Conservation (phyloP, 1,139 yeast species). For the Nematodospora anomalae region DNA sequence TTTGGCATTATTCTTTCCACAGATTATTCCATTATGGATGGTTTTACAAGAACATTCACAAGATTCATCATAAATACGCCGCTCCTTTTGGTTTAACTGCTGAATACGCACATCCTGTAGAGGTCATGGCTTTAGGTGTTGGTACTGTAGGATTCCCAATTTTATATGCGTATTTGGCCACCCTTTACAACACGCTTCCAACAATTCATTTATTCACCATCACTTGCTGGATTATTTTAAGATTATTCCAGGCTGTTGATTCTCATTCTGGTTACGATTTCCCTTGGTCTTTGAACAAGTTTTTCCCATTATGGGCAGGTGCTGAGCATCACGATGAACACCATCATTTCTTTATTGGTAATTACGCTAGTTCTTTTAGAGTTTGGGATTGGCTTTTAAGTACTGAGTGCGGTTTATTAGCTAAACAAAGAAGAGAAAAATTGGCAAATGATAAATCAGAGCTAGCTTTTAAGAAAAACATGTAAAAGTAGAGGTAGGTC, state of each 20-base stretch:
- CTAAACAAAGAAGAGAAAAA: slow-evolving; percentile 59
- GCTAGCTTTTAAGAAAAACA: slow-evolving; percentile 4
- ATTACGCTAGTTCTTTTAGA: slow-evolving; percentile 89
- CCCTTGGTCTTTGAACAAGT: slow-evolving; percentile 92
- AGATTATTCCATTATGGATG: slow-evolving; percentile 82
- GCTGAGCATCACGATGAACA: slow-evolving; percentile 98
- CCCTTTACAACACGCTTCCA: slow-evolving; percentile 44
- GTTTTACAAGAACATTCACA: slow-evolving; percentile 87
- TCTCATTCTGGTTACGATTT: slow-evolving; percentile 97
- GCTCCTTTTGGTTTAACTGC: slow-evolving; percentile 97
- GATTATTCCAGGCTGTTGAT: slow-evolving; percentile 93
- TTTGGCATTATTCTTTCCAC: slow-evolving; percentile 97
- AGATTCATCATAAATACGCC: slow-evolving; percentile 94
- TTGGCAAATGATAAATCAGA: slow-evolving; percentile 15
- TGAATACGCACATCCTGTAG: slow-evolving; percentile 94
- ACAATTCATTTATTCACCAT: slow-evolving; percentile 71
- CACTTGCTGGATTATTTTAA: slow-evolving; percentile 80
- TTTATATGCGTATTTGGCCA: slow-evolving; percentile 45
- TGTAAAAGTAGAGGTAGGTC: no score
- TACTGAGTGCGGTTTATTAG: slow-evolving; percentile 80
- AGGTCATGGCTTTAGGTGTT: slow-evolving; percentile 84
- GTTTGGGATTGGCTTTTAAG: slow-evolving; percentile 87
- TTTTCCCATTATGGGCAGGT: slow-evolving; percentile 96
- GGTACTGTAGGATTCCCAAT: slow-evolving; percentile 96
- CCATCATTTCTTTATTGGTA: slow-evolving; percentile 90